These are phyloP conservation scores for Lactifluus subvellereus DNA, from an alignment of 768 basidiomycete genomes.

Conservation along the genomic window DNA sequence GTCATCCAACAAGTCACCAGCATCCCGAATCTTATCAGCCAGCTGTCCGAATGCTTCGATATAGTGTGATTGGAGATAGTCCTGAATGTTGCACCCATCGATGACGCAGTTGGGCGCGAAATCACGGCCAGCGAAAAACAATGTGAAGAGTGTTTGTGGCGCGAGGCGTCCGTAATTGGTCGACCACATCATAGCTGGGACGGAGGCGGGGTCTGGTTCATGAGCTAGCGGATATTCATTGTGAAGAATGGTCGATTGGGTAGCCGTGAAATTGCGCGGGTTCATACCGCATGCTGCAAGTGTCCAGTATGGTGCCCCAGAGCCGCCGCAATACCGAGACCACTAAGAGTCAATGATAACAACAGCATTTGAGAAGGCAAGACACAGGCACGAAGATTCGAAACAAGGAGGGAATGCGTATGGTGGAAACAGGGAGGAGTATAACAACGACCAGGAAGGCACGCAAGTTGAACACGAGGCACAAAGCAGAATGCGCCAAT, in stretches of 20 bases:
- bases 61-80: conserved; percentile 75
- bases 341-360: conserved; percentile 47
- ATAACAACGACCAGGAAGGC: too few species aligned
- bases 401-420: neutral
- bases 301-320: conserved; percentile 94
- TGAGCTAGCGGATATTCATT: conserved; percentile 74
- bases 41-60: conserved; percentile 69
- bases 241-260: conserved; percentile 81
- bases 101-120: conserved; percentile 90
- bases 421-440: neutral
- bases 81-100: conserved; percentile 88
- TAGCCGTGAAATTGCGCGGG: conserved; percentile 77
- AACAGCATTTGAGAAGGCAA: neutral
- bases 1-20: conserved; percentile 70
- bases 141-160: conserved; percentile 84
- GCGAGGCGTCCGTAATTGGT: conserved; percentile 91
- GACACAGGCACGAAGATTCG: neutral
- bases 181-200: conserved; percentile 95
- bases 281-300: conserved; percentile 86
- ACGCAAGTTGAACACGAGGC: neutral
- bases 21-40: conserved; percentile 69
- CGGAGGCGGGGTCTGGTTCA: conserved; percentile 57
- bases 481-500: too few species aligned
- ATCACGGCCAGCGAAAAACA: conserved; percentile 87
- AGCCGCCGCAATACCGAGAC: conserved; percentile 93